Conservation (phyloP, 805 yeast species). For the Zygosaccharomyces pseudorouxii region DNA sequence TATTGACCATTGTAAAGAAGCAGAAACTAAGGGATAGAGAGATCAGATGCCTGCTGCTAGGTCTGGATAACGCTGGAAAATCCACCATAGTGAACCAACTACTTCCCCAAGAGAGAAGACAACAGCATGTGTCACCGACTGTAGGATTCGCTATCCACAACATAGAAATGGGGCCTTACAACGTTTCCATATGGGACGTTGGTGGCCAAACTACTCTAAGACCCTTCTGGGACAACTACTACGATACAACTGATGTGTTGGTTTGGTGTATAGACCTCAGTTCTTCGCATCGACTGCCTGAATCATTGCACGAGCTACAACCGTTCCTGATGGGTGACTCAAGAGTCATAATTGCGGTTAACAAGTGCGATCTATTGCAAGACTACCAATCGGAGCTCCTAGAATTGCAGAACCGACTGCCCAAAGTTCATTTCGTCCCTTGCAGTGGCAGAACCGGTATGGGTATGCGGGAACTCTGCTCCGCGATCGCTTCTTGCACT, state of each 20-base stretch:
- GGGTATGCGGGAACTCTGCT: conserved; percentile 6
- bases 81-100: conserved; percentile 70
- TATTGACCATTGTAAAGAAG: conserved; percentile 71
- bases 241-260: conserved; percentile 71
- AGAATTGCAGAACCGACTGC: background rate
- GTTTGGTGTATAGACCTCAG: conserved; percentile 81
- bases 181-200: conserved; percentile 73
- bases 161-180: conserved; percentile 21
- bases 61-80: conserved; percentile 89
- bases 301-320: conserved; percentile 60
- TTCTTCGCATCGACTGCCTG: conserved; percentile 54
- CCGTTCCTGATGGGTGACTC: conserved; percentile 58
- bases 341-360: conserved; percentile 56
- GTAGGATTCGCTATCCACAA: conserved; percentile 83
- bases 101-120: conserved; percentile 39
- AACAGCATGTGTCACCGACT: conserved; percentile 69
- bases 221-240: conserved; percentile 91
- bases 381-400: conserved; percentile 3
- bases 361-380: conserved; percentile 61
- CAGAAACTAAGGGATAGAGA: conserved; percentile 79
- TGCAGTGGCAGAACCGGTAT: conserved; percentile 5
- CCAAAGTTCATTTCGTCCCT: background rate
- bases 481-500: conserved; percentile 6
- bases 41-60: conserved; percentile 68
- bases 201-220: conserved; percentile 86